These are phyloP conservation scores for Circinella minor DNA, from an alignment of 371 early-diverging fungal species.

Conservation along the genomic window DNA sequence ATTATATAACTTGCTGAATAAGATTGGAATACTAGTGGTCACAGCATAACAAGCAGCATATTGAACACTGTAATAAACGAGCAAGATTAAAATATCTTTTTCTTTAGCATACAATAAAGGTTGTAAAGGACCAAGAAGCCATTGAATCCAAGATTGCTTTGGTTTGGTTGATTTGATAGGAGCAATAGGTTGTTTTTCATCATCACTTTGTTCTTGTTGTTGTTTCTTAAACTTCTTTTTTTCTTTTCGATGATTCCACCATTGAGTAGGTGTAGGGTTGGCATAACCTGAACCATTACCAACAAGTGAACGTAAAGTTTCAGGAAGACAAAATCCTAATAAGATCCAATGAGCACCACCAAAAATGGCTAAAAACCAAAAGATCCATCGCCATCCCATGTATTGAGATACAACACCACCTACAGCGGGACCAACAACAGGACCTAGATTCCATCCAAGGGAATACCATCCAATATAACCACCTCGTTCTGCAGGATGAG, in stretches of 20 bases:
- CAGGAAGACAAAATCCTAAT: conserved; percentile 33
- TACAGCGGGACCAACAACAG: conserved; percentile 27
- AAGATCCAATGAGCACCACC: conserved; percentile 22
- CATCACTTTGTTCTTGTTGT: background rate
- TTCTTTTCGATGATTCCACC: conserved; percentile 18
- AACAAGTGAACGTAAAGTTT: conserved; percentile 57
- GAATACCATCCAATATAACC: conserved; percentile 27
- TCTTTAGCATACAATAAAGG: conserved; percentile 35
- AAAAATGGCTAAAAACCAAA: conserved; percentile 41
- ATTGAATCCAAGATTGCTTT: conserved; percentile 1
- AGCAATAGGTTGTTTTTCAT: background rate
- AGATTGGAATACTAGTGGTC: conserved; percentile 33
- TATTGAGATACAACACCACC: conserved; percentile 26
- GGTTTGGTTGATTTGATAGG: background rate
- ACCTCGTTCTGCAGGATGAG: conserved; percentile 25
- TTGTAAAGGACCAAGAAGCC: conserved; percentile 26
- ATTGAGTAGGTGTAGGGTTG: conserved; percentile 46
- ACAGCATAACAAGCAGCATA: conserved; percentile 41
- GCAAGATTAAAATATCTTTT: conserved; percentile 35
- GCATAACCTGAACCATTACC: conserved; percentile 49
- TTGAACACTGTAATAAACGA: conserved; percentile 38
- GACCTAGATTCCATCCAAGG: conserved; percentile 26
- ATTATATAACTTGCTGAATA: conserved; percentile 22
- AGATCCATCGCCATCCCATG: conserved; percentile 39
- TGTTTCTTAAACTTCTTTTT: background rate